Evolutionary conservation across 257 asterid genomes (phyloP), one percentile per base, ranked within the genome.

Genomic region (Salvia hispanica): DNA sequence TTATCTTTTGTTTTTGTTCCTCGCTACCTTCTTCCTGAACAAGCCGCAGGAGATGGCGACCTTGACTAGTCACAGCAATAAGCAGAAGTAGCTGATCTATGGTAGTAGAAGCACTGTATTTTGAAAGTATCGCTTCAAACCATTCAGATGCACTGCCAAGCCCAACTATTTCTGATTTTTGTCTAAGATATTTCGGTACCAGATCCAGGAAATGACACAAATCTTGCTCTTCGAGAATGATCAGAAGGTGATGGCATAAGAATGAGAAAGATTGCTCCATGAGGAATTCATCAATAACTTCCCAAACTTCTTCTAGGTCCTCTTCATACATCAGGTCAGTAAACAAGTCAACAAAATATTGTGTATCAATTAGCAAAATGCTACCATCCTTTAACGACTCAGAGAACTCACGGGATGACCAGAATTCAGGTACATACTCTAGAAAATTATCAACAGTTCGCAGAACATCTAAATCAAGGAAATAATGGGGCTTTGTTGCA

Each of bases 401-500:
- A 6, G 97, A 80, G 69, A 93, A 90, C 82, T 93, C 95, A 53
- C 39, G 56, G 31, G 97, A 90, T 56, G 96, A 85, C 99, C 99
- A 93, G 83, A 93, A 93, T 61, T 85, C 92, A 43, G 99, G 96
- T 59, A 93, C 95, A 52, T 93, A 93, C 76, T 90, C 92, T 40
- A 90, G 83, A 84, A 93, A 93, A 77, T 93, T 90, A 66, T 93
- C 95, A 51, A 93, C 95, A n/a, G 97, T 93, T 55, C 72, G 80
- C 54, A 82, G 88, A 59, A 93, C 97, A 78, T 93, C 99, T 75
- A 93, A 81, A 81, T 90, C 99, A 72, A 93, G 97, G 79, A 93
- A 90, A 77, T 93, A 93, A 76, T 93, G 96, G 66, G 97, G 99
- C 84, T 93, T 90, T 31, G 99, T 85, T 51, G 99, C 99, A 83